Conservation (phyloP, 768 basidiomycete genomes). For the Russula griseocarnosa region DNA sequence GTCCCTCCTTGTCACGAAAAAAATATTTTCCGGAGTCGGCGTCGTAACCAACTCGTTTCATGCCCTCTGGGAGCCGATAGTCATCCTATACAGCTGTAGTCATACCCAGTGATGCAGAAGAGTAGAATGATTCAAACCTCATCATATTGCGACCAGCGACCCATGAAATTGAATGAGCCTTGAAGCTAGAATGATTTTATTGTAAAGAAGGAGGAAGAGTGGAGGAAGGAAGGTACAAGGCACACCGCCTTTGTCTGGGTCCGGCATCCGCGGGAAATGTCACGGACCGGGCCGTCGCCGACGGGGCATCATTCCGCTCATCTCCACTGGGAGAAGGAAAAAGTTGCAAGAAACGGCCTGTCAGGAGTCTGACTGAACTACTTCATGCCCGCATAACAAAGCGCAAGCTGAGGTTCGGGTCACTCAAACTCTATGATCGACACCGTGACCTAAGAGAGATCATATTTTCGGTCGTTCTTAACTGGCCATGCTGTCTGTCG, state of each 20-base stretch:
- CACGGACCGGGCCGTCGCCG: not conserved
- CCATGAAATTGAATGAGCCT: constrained; percentile 30
- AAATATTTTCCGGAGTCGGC: constrained; percentile 63
- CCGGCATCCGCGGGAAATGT: not conserved
- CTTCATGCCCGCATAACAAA: not conserved
- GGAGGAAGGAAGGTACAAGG: not conserved
- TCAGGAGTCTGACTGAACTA: not conserved
- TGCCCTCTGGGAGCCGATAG: constrained; percentile 50
- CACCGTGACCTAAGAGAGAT: no score
- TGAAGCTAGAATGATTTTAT: not conserved
- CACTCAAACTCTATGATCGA: not conserved
- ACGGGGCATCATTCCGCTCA: no score
- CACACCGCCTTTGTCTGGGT: not conserved
- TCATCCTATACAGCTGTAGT: constrained; percentile 39
- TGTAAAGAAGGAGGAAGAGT: not conserved
- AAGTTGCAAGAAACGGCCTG: no score
- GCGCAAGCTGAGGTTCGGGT: not conserved
- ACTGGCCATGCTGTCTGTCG: not conserved
- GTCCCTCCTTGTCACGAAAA: constrained; percentile 55
- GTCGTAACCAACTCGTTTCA: constrained; percentile 72
- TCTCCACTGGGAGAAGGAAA: no score
- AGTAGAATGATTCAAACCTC: constrained; percentile 30
- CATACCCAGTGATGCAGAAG: not conserved
- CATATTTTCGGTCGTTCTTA: not conserved
- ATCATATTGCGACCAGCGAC: constrained; percentile 40